Evolutionary conservation across 805 yeast genomes (phyloP), one percentile per base, ranked within the genome.

Genomic region (Wickerhamiella allomyrinae): DNA sequence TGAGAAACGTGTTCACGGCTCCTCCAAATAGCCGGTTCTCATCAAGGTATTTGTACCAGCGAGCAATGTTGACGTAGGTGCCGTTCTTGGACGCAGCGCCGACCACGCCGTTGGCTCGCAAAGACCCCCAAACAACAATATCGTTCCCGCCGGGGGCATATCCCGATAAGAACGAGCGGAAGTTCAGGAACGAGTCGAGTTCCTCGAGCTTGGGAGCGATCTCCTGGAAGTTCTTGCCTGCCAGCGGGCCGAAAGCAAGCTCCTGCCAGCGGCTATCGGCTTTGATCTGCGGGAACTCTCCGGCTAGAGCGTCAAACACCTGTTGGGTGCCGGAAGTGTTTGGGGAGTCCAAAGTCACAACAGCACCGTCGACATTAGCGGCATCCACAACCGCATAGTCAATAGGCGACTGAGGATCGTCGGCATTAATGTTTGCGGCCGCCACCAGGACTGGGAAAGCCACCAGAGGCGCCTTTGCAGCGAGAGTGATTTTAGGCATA

Each of bases 21-120:
- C 71, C 76, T 45, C 84, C 86, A 54, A 85, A 83, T 37, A 42
- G 35, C n/a, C 48, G 51, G 59, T 77, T 78, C 41, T 74, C 60
- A 54, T 82, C 87, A 48, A 86, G 63, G 56, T 76, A 74, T 55
- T 71, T 73, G 72, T 85, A 89, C 96, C 96, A 89, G 69, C 98
- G 80, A 44, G 95, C 75, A 50, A 89, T 73, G 64, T 89, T 89
- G 60, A 77, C 70, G 67, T 80, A 85, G 29, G 79, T 80, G 41
- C 78, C 83, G 64, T 76, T 81, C 68, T 85, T 87, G 62, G 86
- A 73, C 49, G 84, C 79, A 14, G 95, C 82, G 20, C 91, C 95
- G 69, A 87, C 83, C 59, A 89, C 79, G 42, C 94, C 85, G 61
- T 91, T 89, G 48, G 94, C 83, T 66, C 96, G 77, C 52, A 89